Base-by-base conservation (phyloP, 2,329 filamentous ascomycete species). In the Penicillium aurantiogriseum region DNA sequence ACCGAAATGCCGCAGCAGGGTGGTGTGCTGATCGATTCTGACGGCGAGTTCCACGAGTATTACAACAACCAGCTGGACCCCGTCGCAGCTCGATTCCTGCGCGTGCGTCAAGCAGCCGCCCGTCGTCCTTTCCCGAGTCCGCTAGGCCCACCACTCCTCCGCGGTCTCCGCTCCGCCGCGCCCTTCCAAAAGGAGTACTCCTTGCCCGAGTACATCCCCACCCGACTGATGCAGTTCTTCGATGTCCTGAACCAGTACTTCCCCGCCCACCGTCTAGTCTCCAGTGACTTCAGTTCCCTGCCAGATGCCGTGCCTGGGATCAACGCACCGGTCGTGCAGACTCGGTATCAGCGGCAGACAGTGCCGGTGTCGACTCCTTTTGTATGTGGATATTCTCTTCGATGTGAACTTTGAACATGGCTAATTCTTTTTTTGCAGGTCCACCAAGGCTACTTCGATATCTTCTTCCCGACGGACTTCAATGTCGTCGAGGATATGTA, bases 371-470 rank as follows among this genome's bases (percentile, higher is more conserved):
- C 86, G 5, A 99, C 94, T 5, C 92, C 93, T 53, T 83, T 96
- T 73, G 94, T 96, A 80, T 77, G 88, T 77, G 21, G 11, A 25
- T 9, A 15, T 7, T n/a, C n/a, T 15, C 4, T 39, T 10, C 5
- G 7, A n/a, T 19, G n/a, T 19, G 23, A 15, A 3, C 2, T 42
- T n/a, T 23, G 38, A n/a, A 36, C 17, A 23, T n/a, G 36, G 27
- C 55, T 66, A 44, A 62, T 55, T 21, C 31, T 33, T 47, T 5
- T 25, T 23, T 29, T 11, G 13, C 62, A 95, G 91, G 91, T 97
- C 47, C 92, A 97, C 74, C 95, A 99, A 79, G 95, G 94, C 45
- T 97, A 96, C 77, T 99, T 99, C 72, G 95, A 99, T 73, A 97
- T 99, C 68, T 87, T 99, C 71, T 99, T 99, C 78, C 94, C 94